A percentile compares a stretch with the other conserved stretches of the same genome.
Conservation (phyloP, 306 rosid species). For the Pyrus betulifolia region DNA sequence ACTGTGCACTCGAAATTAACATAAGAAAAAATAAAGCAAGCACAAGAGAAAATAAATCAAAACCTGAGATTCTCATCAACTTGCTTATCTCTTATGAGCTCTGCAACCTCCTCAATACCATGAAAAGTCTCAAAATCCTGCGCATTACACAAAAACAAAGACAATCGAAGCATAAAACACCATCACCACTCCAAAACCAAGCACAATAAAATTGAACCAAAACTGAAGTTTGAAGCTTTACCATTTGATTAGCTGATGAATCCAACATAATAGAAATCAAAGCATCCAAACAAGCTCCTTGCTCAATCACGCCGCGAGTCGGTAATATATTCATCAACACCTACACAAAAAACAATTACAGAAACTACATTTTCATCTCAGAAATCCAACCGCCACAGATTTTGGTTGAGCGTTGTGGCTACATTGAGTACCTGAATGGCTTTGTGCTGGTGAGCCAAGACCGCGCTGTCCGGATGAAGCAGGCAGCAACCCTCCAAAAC, state of each 20-base stretch:
- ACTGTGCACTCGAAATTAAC: neutral
- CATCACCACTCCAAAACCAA: neutral
- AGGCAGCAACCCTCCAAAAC: slow-evolving; percentile 29
- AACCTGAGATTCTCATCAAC: slow-evolving; percentile 92
- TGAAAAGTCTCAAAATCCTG: slow-evolving; percentile 77
- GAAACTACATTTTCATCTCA: neutral
- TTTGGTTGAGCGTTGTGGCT: slow-evolving; percentile 21
- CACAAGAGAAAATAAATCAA: neutral
- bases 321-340: slow-evolving; percentile 79
- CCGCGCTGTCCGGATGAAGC: slow-evolving; percentile 20
- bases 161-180: neutral
- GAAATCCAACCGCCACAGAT: neutral
- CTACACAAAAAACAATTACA: slow-evolving; percentile 25
- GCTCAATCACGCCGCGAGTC: slow-evolving; percentile 68
- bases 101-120: slow-evolving; percentile 85
- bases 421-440: slow-evolving; percentile 22
- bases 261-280: slow-evolving; percentile 83
- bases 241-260: slow-evolving; percentile 84
- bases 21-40: neutral
- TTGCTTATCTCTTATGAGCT: slow-evolving; percentile 76
- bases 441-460: slow-evolving; percentile 26
- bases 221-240: slow-evolving; percentile 16
- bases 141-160: neutral
- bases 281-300: slow-evolving; percentile 90
- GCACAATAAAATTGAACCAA: neutral